Conservation (phyloP, 2,329 filamentous ascomycete genomes). For the Clarireedia monteithiana region DNA sequence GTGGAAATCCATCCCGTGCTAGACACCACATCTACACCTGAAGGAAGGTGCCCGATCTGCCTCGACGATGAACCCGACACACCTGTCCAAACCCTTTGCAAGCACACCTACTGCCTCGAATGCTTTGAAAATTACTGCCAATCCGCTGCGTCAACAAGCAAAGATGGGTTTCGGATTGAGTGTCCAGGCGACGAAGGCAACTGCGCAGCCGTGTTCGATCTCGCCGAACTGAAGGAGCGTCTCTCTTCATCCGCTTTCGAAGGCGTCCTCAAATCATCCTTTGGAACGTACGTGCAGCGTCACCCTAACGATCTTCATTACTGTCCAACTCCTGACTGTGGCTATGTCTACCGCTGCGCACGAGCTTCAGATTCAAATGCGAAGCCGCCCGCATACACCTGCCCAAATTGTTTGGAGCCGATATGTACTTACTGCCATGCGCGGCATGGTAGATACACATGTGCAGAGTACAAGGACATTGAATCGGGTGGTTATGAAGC, state of each 20-base stretch:
- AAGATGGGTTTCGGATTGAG: slow-evolving; percentile 9
- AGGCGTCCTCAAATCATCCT: slow-evolving; percentile 8
- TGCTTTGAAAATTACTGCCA: slow-evolving; percentile 34
- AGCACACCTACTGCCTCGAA: slow-evolving; percentile 32
- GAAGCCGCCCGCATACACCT: slow-evolving; percentile 1
- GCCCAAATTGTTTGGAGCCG: slow-evolving; percentile 11
- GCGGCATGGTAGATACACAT: slow-evolving; percentile 12
- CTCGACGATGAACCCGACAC: background rate
- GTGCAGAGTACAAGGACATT: slow-evolving; percentile 14
- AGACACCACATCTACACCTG: slow-evolving; percentile 24
- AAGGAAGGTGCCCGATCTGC: background rate
- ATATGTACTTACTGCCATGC: slow-evolving; percentile 14
- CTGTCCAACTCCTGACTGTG: slow-evolving; percentile 9
- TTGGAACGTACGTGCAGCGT: slow-evolving; percentile 9
- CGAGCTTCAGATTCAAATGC: background rate
- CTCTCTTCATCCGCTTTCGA: slow-evolving; percentile 10
- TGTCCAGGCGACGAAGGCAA: slow-evolving; percentile 4
- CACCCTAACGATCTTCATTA: slow-evolving; percentile 7
- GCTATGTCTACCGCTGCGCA: slow-evolving; percentile 1
- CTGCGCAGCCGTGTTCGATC: slow-evolving; percentile 7
- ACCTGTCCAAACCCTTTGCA: background rate
- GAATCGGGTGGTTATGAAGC: slow-evolving; percentile 3
- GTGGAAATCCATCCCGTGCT: slow-evolving; percentile 27
- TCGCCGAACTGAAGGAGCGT: slow-evolving; percentile 10
- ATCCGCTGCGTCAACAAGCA: slow-evolving; percentile 15